A percentile compares a stretch with the other conserved stretches of the same genome.
Evolutionary conservation across 257 asterid genomes (phyloP).

Genomic region (Przewalskia tangutica): DNA sequence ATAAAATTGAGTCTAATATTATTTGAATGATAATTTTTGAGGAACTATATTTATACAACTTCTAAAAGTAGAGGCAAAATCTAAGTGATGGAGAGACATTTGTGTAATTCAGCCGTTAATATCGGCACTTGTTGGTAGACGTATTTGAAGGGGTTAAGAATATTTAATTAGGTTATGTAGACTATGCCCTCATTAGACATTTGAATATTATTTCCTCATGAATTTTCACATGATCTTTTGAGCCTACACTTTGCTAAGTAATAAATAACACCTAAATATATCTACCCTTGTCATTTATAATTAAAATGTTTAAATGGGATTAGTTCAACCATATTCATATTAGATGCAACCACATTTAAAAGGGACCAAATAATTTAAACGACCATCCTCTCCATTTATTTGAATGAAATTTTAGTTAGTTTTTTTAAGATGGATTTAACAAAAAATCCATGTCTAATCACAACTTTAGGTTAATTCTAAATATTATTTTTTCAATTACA

Average conservation of each 20-base stretch:
- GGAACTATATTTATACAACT: too few species aligned
- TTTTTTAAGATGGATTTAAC: too few species aligned
- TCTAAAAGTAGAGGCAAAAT: too few species aligned
- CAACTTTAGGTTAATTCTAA: too few species aligned
- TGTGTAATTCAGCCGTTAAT: too few species aligned
- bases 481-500: too few species aligned
- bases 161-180: neutral
- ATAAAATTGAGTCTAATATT: too few species aligned
- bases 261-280: neutral
- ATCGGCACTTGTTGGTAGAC: neutral
- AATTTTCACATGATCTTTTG: slow-evolving; percentile 13
- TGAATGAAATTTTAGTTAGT: neutral
- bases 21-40: too few species aligned
- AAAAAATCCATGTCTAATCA: too few species aligned
- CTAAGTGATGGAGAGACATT: too few species aligned
- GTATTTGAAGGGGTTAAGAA: neutral
- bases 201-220: slow-evolving; percentile 14
- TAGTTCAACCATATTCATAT: slow-evolving; percentile 43
- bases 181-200: neutral
- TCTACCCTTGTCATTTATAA: neutral
- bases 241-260: neutral
- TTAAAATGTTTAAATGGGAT: slow-evolving; percentile 16
- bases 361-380: neutral
- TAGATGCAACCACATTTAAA: slow-evolving; percentile 28
- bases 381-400: neutral